These are phyloP conservation scores for Phytophthora capsici DNA, from an alignment of 352 stramenopile species.

Conservation along the genomic window DNA sequence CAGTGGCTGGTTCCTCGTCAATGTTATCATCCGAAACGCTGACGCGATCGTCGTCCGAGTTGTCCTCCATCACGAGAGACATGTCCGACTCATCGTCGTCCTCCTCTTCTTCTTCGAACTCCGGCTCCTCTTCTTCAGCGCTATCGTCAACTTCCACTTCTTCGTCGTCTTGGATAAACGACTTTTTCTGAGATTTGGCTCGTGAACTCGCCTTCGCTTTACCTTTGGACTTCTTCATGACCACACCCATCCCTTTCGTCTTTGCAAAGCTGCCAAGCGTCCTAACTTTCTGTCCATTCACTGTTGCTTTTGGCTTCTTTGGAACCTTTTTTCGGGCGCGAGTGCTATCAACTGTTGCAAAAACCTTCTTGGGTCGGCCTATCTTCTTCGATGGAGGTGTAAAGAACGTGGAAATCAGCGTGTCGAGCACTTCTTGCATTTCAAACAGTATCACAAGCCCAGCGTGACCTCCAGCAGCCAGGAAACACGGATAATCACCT, in stretches of 20 bases:
- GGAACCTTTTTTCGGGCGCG: constrained; percentile 11
- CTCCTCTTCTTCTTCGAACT: constrained; percentile 58
- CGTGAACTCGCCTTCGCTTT: constrained; percentile 27
- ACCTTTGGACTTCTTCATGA: constrained; percentile 34
- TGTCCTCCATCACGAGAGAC: constrained; percentile 59
- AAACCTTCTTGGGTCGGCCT: constrained; percentile 55
- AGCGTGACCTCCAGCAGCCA: constrained; percentile 70
- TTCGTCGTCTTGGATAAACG: constrained; percentile 39
- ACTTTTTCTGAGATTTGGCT: constrained; percentile 26
- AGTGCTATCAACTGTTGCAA: constrained; percentile 26
- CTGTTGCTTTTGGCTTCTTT: constrained; percentile 26
- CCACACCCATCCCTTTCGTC: constrained; percentile 42
- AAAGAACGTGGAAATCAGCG: constrained; percentile 60
- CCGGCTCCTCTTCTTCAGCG: constrained; percentile 47
- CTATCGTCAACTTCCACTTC: constrained; percentile 40
- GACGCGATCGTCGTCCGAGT: constrained; percentile 66
- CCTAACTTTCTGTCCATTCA: constrained; percentile 21
- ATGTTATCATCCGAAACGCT: constrained; percentile 48
- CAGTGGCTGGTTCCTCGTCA: constrained; percentile 25
- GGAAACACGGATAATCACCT: constrained; percentile 62
- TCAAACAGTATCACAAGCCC: constrained; percentile 79
- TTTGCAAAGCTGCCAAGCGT: constrained; percentile 56
- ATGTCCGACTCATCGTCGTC: constrained; percentile 55
- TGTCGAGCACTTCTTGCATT: constrained; percentile 66
- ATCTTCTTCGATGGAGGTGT: constrained; percentile 57